A percentile compares a stretch with the other conserved stretches of the same genome.
Evolutionary conservation across 345 rosid genomes (phyloP).

Genomic region (Eucalyptus fibrosa): DNA sequence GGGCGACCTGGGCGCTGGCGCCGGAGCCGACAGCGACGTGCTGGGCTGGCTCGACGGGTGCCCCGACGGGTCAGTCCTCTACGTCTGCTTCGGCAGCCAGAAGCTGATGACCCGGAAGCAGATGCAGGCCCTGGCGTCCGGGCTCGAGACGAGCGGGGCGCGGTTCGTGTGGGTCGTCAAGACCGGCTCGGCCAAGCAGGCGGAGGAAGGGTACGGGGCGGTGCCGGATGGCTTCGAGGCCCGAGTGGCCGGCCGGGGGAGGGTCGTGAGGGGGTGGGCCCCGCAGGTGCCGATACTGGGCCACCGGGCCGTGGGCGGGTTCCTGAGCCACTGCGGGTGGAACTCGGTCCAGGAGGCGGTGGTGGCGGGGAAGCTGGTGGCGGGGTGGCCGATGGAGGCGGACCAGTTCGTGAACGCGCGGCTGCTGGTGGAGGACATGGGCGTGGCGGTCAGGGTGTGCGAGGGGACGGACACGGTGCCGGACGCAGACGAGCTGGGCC

Average conservation of each 20-base stretch:
- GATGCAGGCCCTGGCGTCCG: slow-evolving; percentile 30
- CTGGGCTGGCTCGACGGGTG: slow-evolving; percentile 46
- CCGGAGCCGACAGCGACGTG: neutral
- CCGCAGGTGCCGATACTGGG: slow-evolving; percentile 34
- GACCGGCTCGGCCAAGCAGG: slow-evolving; percentile 1
- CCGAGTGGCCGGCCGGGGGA: slow-evolving; percentile 26
- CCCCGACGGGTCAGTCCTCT: slow-evolving; percentile 37
- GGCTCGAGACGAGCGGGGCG: slow-evolving; percentile 35
- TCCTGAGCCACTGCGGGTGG: slow-evolving; percentile 71
- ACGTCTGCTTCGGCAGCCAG: slow-evolving; percentile 63
- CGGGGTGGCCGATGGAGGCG: slow-evolving; percentile 67
- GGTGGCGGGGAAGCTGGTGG: slow-evolving; percentile 21
- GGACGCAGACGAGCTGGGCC: slow-evolving; percentile 20
- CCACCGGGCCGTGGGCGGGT: slow-evolving; percentile 49
- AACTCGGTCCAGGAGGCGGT: slow-evolving; percentile 56
- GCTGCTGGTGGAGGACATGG: slow-evolving; percentile 40
- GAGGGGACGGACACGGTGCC: slow-evolving; percentile 41
- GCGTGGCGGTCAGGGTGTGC: slow-evolving; percentile 29
- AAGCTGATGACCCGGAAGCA: slow-evolving; percentile 21
- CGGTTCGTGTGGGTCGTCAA: slow-evolving; percentile 55
- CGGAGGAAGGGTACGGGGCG: neutral
- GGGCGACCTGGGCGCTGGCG: neutral
- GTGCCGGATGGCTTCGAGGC: slow-evolving; percentile 36
- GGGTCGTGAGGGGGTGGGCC: slow-evolving; percentile 40
- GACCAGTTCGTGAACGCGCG: slow-evolving; percentile 46